Evolutionary conservation across 1,284 basidiomycete genomes (phyloP), one percentile per base, ranked within the genome.

Genomic region (Ganoderma multipileum): DNA sequence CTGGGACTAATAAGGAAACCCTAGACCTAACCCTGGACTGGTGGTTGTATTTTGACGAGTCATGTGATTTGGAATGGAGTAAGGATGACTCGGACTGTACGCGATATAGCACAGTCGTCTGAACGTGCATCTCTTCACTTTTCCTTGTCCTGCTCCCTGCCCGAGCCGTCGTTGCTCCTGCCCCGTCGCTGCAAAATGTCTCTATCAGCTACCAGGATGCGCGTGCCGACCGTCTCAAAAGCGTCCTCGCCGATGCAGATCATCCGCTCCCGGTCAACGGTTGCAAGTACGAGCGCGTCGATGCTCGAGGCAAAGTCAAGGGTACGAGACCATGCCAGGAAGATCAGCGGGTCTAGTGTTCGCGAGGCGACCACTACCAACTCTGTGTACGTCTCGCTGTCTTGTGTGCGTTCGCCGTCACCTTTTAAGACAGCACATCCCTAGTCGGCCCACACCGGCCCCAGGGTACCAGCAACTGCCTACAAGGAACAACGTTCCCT

Each of bases 251-350:
- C 81, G 26, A 71, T 79, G 60, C 79, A 83, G 61, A 83, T 88
- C 71, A 77, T 79, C 20, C 83, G 90, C 74, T 83, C 84, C 71
- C 85, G 84, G 69, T 89, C 89, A 3, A 89, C 87, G n/a, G 79
- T 81, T 8, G 78, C 79, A 60, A 77, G 66, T 63, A 63, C 76
- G 59, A 73, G 76, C 66, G 61, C 83, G 7, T 88, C 88, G 12
- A 90, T 91, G 76, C 77, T 90, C 66, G 91, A 92, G 50, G 90
- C 91, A 61, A 91, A 89, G 81, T 85, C 86, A 58, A 89, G 93
- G 79, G 90, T 95, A 62, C 83, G 87, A 74, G 92, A 93, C 76
- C 89, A 85, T 78, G 83, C 84, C 16, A 77, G 87, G 73, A 85
- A 88, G 74, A 87, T 95, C 76, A 92, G 91, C 79, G 88, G 88